phyloP scores from a whole-genome alignment of 2,329 filamentous ascomycete species.

The Penicillium vulpinum region DNA sequence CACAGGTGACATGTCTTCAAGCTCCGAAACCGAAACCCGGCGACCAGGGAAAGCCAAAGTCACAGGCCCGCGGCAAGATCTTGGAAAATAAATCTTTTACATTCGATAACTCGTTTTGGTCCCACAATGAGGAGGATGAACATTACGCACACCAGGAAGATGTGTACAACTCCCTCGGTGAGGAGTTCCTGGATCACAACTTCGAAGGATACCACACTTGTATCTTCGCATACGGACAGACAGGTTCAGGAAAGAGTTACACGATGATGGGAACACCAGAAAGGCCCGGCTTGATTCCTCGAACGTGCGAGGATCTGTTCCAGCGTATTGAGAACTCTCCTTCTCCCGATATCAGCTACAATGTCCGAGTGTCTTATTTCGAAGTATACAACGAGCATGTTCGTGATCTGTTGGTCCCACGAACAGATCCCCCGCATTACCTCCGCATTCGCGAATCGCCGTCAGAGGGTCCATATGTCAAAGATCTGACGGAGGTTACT shows the following conservation, averaged over 20 bases:
- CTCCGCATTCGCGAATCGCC: constrained; percentile 97
- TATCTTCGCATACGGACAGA: constrained; percentile 98
- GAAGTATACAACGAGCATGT: constrained; percentile 99
- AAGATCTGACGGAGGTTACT: constrained; percentile 90
- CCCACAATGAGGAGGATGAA: constrained; percentile 72
- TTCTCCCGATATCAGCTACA: constrained; percentile 90
- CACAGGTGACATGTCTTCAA: constrained; percentile 78
- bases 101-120: constrained; percentile 99
- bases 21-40: constrained; percentile 61
- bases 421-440: constrained; percentile 79
- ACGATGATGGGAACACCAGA: constrained; percentile 92
- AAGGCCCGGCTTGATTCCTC: constrained; percentile 85
- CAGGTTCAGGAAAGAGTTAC: constrained; percentile 95
- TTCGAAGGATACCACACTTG: constrained; percentile 99
- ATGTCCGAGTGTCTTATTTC: constrained; percentile 96
- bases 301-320: constrained; percentile 94
- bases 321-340: constrained; percentile 84
- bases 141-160: constrained; percentile 93
- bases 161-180: constrained; percentile 89
- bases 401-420: constrained; percentile 82
- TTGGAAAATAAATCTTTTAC: constrained; percentile 88
- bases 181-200: constrained; percentile 98
- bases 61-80: constrained; percentile 67
- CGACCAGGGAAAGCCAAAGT: constrained; percentile 56
- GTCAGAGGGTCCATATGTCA: constrained; percentile 92